Conservation (phyloP, 495 filamentous ascomycete genomes). For the Penicillium bovifimosum region DNA sequence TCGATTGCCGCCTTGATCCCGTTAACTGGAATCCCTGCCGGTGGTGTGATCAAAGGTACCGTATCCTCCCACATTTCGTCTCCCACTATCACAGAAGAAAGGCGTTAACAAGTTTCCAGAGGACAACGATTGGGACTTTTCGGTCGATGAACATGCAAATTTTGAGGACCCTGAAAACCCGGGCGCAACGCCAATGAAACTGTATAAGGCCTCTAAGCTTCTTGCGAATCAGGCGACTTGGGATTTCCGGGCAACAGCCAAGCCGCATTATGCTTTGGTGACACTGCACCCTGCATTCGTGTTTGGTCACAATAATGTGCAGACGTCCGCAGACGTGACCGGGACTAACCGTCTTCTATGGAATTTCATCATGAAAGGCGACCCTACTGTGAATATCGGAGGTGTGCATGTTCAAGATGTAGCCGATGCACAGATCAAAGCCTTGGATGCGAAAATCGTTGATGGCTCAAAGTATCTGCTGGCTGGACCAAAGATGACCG, state of each 20-base stretch:
- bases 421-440: conserved; percentile 30
- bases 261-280: conserved; percentile 27
- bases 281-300: conserved; percentile 27
- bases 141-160: conserved; percentile 18
- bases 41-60: conserved; percentile 24
- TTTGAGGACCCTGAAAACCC: conserved; percentile 14
- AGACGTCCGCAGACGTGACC: conserved; percentile 22
- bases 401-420: conserved; percentile 42
- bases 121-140: conserved; percentile 28
- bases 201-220: conserved; percentile 30
- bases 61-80: neutral
- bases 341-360: conserved; percentile 21
- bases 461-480: conserved; percentile 29
- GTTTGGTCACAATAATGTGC: conserved; percentile 25
- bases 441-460: conserved; percentile 18
- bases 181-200: conserved; percentile 10
- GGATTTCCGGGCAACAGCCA: conserved; percentile 17
- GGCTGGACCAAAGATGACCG: conserved; percentile 15
- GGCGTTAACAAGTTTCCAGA: conserved; percentile 13
- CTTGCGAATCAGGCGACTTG: conserved; percentile 26
- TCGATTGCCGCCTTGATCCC: conserved; percentile 30
- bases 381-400: conserved; percentile 1
- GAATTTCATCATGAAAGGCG: conserved; percentile 14
- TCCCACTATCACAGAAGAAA: neutral
- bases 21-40: conserved; percentile 16